Conservation (phyloP, 805 yeast genomes). For the Suhomyces canberraensis region DNA sequence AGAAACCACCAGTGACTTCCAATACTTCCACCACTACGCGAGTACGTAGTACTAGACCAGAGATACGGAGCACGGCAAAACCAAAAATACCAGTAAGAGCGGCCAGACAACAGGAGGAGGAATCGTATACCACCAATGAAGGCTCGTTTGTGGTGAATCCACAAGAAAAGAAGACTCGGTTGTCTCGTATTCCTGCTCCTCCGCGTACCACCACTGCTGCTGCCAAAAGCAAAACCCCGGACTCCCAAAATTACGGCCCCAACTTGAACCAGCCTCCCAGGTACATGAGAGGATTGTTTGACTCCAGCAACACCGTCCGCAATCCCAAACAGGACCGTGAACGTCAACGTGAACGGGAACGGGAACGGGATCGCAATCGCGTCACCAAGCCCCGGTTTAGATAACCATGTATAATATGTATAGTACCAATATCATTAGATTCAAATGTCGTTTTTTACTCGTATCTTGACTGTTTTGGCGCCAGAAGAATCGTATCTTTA, state of each 20-base stretch:
- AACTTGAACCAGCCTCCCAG: constrained; percentile 43
- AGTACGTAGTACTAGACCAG: neutral
- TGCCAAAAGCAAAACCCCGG: constrained; percentile 2
- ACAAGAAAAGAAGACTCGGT: constrained; percentile 1
- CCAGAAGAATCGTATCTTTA: too few relatives aligned
- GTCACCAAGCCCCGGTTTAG: constrained; percentile 9
- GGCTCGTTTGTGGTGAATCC: constrained; percentile 29
- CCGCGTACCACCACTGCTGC: neutral
- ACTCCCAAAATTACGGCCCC: constrained; percentile 21
- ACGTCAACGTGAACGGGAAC: too few relatives aligned
- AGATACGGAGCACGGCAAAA: neutral
- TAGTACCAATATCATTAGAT: neutral
- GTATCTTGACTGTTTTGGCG: too few relatives aligned
- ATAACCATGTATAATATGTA: constrained; percentile 4
- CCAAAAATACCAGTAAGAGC: neutral
- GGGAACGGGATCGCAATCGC: too few relatives aligned
- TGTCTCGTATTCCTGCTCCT: constrained; percentile 23
- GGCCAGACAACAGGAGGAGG: constrained; percentile 14
- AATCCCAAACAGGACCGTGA: constrained; percentile 2
- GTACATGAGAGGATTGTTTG: constrained; percentile 39
- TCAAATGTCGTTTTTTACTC: too few relatives aligned
- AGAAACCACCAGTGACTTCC: neutral
- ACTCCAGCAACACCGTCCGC: constrained; percentile 11
- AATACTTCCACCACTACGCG: neutral
- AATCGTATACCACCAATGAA: constrained; percentile 23